Evolutionary conservation across 1,284 basidiomycete genomes (phyloP).

Genomic region (Apiotrichum veenhuisii): DNA sequence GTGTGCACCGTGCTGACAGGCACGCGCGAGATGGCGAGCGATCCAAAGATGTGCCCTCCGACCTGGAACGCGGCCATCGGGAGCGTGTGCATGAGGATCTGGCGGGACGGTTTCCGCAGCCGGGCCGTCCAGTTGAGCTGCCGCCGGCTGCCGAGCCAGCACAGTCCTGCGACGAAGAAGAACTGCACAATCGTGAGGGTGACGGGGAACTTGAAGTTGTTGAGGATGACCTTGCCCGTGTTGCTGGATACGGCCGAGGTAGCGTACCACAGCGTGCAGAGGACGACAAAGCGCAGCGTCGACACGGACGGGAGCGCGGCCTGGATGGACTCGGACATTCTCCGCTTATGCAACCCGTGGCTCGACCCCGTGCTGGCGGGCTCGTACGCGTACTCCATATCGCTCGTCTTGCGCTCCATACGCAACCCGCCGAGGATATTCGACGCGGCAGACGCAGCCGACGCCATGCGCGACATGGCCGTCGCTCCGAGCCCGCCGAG

Average conservation of each 20-base stretch:
- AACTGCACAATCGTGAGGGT: slow-evolving; percentile 94
- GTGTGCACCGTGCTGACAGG: slow-evolving; percentile 98
- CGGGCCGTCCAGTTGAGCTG: slow-evolving; percentile 55
- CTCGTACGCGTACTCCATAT: slow-evolving; percentile 1
- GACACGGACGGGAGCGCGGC: slow-evolving; percentile 25
- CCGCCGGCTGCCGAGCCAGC: slow-evolving; percentile 71
- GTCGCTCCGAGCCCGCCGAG: neutral
- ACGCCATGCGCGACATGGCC: slow-evolving; percentile 1
- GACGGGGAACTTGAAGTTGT: slow-evolving; percentile 49
- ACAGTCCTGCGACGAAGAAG: slow-evolving; percentile 84
- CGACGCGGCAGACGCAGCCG: slow-evolving; percentile 3
- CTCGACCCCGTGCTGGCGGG: neutral
- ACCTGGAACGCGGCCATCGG: slow-evolving; percentile 90
- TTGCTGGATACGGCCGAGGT: slow-evolving; percentile 50
- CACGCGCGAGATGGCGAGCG: slow-evolving; percentile 91
- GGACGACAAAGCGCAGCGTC: slow-evolving; percentile 45
- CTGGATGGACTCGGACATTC: neutral
- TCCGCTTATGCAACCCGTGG: neutral
- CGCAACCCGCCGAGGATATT: slow-evolving; percentile 3
- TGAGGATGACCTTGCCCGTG: slow-evolving; percentile 51
- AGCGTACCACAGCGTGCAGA: slow-evolving; percentile 51
- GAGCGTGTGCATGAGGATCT: slow-evolving; percentile 72
- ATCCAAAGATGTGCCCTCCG: slow-evolving; percentile 95
- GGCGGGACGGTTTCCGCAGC: slow-evolving; percentile 64
- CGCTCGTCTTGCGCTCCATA: slow-evolving; percentile 13